phyloP scores from a whole-genome alignment of 805 yeast species.

The Clavispora carvajalis region DNA sequence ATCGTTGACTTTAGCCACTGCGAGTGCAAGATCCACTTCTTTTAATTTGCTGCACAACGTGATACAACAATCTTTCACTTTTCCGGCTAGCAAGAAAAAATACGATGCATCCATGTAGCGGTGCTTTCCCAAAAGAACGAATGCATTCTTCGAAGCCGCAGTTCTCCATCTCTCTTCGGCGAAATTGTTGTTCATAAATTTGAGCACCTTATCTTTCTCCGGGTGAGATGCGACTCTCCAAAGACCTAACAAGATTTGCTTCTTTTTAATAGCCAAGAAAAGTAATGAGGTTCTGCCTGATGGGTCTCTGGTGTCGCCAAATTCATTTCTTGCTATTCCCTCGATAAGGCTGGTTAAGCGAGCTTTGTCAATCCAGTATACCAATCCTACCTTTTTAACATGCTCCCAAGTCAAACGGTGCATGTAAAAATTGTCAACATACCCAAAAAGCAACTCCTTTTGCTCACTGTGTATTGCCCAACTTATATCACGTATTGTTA shows the following conservation, averaged over 20 bases:
- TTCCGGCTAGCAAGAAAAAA: conserved; percentile 75
- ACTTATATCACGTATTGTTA: conserved; percentile 74
- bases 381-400: conserved; percentile 56
- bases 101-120: conserved; percentile 83
- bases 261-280: conserved; percentile 74
- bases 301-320: conserved; percentile 63
- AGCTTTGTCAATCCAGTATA: conserved; percentile 56
- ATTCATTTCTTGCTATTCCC: conserved; percentile 66
- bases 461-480: conserved; percentile 88
- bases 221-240: conserved; percentile 80
- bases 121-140: conserved; percentile 83
- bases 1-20: conserved; percentile 70
- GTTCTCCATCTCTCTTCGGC: conserved; percentile 69
- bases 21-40: conserved; percentile 72
- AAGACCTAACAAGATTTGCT: conserved; percentile 67
- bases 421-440: conserved; percentile 41
- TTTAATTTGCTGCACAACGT: conserved; percentile 63
- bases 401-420: conserved; percentile 53
- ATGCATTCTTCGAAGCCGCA: conserved; percentile 91
- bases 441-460: conserved; percentile 57
- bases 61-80: conserved; percentile 70
- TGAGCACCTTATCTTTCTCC: conserved; percentile 79
- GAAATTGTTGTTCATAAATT: conserved; percentile 74
- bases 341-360: conserved; percentile 47
- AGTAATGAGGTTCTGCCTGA: conserved; percentile 60